Percentiles rank a stretch among this genome's conserved stretches.
Evolutionary conservation across 2,329 filamentous ascomycete genomes (phyloP).

Genomic region (Pochonia chlamydosporia): DNA sequence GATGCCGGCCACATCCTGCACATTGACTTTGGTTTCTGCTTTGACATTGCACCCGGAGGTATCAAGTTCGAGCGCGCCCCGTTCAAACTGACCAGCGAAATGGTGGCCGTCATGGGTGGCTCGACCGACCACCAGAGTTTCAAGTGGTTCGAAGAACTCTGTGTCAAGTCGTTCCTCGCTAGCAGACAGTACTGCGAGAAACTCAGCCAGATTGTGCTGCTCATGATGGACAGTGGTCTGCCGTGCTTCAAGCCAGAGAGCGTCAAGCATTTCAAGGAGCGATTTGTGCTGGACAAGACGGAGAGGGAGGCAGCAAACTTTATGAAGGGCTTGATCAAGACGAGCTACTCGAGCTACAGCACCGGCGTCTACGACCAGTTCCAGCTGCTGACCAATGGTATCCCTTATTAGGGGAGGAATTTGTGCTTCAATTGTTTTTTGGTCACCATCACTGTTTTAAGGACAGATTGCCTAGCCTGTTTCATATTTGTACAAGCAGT

Average conservation of each 20-base stretch:
- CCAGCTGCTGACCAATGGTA: conserved; percentile 93
- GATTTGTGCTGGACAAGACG: conserved; percentile 86
- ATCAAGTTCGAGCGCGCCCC: conserved; percentile 97
- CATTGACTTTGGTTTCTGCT: conserved; percentile 99
- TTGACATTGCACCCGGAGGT: conserved; percentile 95
- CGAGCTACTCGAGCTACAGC: conserved; percentile 83
- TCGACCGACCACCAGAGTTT: conserved; percentile 79
- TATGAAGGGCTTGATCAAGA: conserved; percentile 83
- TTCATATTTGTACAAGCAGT: not conserved
- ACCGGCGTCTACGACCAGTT: conserved; percentile 98
- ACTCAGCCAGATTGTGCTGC: conserved; percentile 78
- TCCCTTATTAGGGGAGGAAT: conserved; percentile 65
- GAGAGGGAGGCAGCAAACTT: conserved; percentile 94
- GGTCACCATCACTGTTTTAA: no score
- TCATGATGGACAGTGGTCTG: conserved; percentile 94
- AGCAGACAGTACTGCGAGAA: conserved; percentile 82
- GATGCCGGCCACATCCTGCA: conserved; percentile 95
- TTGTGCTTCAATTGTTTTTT: not conserved
- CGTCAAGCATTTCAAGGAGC: conserved; percentile 83
- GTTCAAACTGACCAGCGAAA: conserved; percentile 96
- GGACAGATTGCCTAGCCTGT: no score
- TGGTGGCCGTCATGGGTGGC: conserved; percentile 99
- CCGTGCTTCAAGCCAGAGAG: conserved; percentile 98
- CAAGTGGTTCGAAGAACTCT: conserved; percentile 93
- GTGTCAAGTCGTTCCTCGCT: conserved; percentile 90